Base-by-base conservation (phyloP, 345 rosid species). In the Populus euphratica region DNA sequence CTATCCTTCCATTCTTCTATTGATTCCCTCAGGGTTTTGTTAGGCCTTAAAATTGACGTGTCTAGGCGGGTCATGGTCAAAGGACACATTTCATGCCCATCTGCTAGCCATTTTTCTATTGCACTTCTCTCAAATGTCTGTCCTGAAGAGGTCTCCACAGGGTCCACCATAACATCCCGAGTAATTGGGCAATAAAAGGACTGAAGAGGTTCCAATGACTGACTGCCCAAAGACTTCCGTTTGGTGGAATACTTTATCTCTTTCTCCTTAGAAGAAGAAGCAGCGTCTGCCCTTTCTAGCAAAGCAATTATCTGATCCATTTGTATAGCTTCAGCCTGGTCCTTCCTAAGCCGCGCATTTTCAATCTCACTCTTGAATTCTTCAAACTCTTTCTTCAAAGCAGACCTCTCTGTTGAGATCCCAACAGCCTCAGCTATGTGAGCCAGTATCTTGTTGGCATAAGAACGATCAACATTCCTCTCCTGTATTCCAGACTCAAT, bases 1-100 rank as follows among this genome's bases (percentile, higher is more conserved):
- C 94, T 83, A 66, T 91, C 92, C 82, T 87, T 89, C 94, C 94
- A 91, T 81, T 91, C 94, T 81, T 89, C 90, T 77, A 91, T 89
- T 65, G 94, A 91, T 59, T 88, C 90, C 82, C 89, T 83, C 73
- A 91, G 66, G 52, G 92, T 91, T 76, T 85, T 91, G 81, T 91
- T 91, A 16, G 92, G 94, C 63, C 92, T 85, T n/a, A 91, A 84
- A 82, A 87, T 61, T 65, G 88, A 88, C 50, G 87, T 72, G 72
- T 89, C 86, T 11, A 91, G 78, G 73, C 78, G 72, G 25, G 83
- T 82, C 87, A 83, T 75, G 41, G 94, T 91, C 83, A 91, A 76
- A 68, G 94, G 94, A 82, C 94, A 91, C 66, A 75, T 61, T 29
- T 76, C 85, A 85, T 81, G 88, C 63, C 94, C 94, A 61, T 85